Conservation (phyloP, 2,329 filamentous ascomycete species). For the Penicillium sp. region DNA sequence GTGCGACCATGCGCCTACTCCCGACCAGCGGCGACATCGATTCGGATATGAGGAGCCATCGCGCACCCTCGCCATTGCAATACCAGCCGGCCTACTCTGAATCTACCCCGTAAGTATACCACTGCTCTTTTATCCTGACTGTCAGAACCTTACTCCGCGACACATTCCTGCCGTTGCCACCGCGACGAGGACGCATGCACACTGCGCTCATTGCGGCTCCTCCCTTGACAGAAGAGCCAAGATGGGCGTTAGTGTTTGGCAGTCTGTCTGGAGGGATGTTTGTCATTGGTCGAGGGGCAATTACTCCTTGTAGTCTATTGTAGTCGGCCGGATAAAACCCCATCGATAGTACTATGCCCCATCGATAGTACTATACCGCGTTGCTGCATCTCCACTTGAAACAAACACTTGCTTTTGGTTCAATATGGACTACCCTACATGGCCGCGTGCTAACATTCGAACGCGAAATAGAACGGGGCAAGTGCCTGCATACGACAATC, state of each 20-base stretch:
- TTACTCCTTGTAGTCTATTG: conserved; percentile 7
- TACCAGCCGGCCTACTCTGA: conserved; percentile 36
- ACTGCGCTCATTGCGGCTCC: conserved; percentile 6
- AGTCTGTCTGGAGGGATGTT: conserved; percentile 13
- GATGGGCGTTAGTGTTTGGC: conserved; percentile 9
- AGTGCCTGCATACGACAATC: conserved; percentile 22
- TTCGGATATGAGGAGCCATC: conserved; percentile 37
- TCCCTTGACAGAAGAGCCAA: conserved; percentile 21
- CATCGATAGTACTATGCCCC: conserved; percentile 9
- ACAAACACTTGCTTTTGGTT: conserved; percentile 5
- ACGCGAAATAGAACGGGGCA: conserved; percentile 28
- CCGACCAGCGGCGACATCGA: conserved; percentile 48
- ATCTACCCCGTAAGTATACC: conserved; percentile 47
- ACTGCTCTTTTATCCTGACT: conserved; percentile 14
- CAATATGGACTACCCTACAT: conserved; percentile 26
- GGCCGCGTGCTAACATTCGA: conserved; percentile 33
- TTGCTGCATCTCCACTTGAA: conserved; percentile 8
- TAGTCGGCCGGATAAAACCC: conserved; percentile 18
- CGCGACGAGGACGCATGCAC: conserved; percentile 26
- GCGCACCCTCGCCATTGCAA: conserved; percentile 36
- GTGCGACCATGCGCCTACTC: conserved; percentile 53
- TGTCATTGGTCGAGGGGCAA: conserved; percentile 10
- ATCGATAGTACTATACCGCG: conserved; percentile 2
- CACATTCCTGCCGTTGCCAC: conserved; percentile 36
- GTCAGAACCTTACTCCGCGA: conserved; percentile 22